Conservation (phyloP, 2,329 filamentous ascomycete species). For the Pestalotiopsis sp. region DNA sequence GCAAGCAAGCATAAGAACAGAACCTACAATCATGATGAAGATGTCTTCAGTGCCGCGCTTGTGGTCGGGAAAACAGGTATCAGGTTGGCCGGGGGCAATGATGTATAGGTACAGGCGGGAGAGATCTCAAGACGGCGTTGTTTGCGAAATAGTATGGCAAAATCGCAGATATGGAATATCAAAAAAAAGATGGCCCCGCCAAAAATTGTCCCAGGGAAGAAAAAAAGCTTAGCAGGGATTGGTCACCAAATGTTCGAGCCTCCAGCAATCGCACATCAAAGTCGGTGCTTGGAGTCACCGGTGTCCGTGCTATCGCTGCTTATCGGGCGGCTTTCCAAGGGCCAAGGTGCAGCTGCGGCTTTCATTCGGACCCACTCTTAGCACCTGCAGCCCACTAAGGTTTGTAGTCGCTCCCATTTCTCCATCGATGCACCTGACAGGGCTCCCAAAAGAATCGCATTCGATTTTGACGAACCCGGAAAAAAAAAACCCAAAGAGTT, state of each 20-base stretch:
- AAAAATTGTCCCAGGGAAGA: background rate
- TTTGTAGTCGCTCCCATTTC: background rate
- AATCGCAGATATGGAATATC: background rate
- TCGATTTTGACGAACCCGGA: slow-evolving; percentile 2
- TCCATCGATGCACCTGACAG: slow-evolving; percentile 4
- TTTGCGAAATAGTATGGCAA: background rate
- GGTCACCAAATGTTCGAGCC: background rate
- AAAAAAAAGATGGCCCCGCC: background rate
- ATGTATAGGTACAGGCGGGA: background rate
- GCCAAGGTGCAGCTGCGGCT: background rate
- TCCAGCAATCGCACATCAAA: background rate
- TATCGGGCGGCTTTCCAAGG: slow-evolving; percentile 3
- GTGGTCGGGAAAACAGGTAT: background rate
- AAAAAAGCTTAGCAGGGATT: background rate
- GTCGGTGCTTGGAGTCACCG: background rate
- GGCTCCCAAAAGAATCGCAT: slow-evolving; percentile 4
- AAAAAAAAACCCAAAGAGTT: background rate
- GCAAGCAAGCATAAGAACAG: background rate
- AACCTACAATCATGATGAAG: slow-evolving; percentile 24
- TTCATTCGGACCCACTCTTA: background rate
- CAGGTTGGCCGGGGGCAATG: background rate
- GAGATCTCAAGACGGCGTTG: background rate
- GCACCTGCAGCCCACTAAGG: slow-evolving; percentile 6
- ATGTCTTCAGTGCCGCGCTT: background rate
- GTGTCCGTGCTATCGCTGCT: slow-evolving; percentile 3